phyloP scores from a whole-genome alignment of 202 grass and related monocot species.

The Musa balbisiana region DNA sequence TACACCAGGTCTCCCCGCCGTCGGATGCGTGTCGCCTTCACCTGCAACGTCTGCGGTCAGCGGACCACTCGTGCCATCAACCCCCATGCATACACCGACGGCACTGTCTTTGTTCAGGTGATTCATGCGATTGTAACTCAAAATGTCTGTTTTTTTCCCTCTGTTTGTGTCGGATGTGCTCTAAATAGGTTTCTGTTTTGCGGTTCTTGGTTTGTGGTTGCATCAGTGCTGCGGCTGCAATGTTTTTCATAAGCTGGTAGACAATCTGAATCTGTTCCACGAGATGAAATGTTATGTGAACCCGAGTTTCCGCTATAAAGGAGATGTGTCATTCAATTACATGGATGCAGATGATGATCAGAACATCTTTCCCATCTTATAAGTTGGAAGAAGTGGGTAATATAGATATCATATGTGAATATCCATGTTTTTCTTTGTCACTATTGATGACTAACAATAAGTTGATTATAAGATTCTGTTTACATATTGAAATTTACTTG shows the following conservation, averaged over 20 bases:
- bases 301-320: constrained; percentile 74
- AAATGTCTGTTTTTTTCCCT: no score
- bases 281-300: constrained; percentile 96
- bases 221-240: constrained; percentile 86
- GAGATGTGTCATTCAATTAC: constrained; percentile 61
- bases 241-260: constrained; percentile 84
- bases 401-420: background rate
- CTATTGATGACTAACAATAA: no score
- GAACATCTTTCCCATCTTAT: constrained; percentile 52
- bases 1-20: constrained; percentile 82
- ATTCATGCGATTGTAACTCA: background rate
- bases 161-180: background rate
- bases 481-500: no score
- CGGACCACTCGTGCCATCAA: constrained; percentile 86
- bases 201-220: background rate
- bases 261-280: constrained; percentile 95
- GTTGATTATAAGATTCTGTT: no score
- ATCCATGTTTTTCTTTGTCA: background rate
- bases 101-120: constrained; percentile 95
- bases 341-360: constrained; percentile 37
- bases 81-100: constrained; percentile 86
- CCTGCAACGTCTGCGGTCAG: constrained; percentile 93
- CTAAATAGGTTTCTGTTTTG: background rate
- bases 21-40: constrained; percentile 90
- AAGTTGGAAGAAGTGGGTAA: constrained; percentile 1